phyloP scores from a whole-genome alignment of 352 stramenopile genomes.

The Pythium phragmitis region DNA sequence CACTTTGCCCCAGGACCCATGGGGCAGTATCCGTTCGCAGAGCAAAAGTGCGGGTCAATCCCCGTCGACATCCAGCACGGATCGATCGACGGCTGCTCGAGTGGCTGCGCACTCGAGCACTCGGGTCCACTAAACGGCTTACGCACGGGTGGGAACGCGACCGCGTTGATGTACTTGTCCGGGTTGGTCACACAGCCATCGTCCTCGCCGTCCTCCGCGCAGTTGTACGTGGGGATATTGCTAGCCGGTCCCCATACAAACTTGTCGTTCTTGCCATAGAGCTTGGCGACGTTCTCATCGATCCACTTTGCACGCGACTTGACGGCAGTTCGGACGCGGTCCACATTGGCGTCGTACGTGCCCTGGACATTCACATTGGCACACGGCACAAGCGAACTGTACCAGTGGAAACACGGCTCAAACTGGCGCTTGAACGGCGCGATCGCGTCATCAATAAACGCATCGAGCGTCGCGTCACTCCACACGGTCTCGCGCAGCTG shows the following conservation, averaged over 20 bases:
- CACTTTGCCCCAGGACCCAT: slow-evolving; percentile 65
- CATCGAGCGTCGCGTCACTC: slow-evolving; percentile 47
- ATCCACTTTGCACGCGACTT: slow-evolving; percentile 63
- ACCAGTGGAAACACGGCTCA: slow-evolving; percentile 55
- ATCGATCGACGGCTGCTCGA: slow-evolving; percentile 53
- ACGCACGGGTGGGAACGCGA: slow-evolving; percentile 53
- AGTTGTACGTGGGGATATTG: slow-evolving; percentile 65
- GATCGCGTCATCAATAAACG: slow-evolving; percentile 47
- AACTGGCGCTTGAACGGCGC: slow-evolving; percentile 53
- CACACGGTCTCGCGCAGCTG: slow-evolving; percentile 45
- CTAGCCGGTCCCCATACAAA: slow-evolving; percentile 50
- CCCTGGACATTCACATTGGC: slow-evolving; percentile 48
- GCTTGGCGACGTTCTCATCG: slow-evolving; percentile 56
- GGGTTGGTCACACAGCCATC: slow-evolving; percentile 53
- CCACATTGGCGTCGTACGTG: slow-evolving; percentile 44
- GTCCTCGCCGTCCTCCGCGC: slow-evolving; percentile 56
- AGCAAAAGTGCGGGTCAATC: slow-evolving; percentile 67
- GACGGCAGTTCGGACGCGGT: slow-evolving; percentile 42
- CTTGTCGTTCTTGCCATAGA: slow-evolving; percentile 60
- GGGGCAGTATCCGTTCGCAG: slow-evolving; percentile 62
- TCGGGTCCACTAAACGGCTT: slow-evolving; percentile 43
- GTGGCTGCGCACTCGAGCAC: slow-evolving; percentile 21
- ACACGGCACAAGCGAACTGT: slow-evolving; percentile 46
- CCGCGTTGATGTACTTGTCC: slow-evolving; percentile 60
- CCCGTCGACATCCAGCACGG: slow-evolving; percentile 76